Base-by-base conservation (phyloP, 1,284 basidiomycete species). In the Apiotrichum akiyoshidainum region DNA sequence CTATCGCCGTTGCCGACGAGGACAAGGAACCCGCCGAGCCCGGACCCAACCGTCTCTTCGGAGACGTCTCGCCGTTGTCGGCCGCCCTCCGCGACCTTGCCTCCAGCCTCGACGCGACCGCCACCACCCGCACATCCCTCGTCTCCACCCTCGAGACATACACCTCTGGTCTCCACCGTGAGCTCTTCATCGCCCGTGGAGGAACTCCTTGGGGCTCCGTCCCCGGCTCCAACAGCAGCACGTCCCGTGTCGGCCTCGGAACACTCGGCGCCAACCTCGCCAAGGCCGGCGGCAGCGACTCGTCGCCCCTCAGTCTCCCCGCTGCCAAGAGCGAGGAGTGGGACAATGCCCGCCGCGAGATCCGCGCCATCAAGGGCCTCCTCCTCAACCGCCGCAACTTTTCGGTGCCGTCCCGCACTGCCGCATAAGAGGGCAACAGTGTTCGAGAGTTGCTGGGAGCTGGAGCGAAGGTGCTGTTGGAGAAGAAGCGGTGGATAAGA, bases 351-450 rank as follows among this genome's bases (percentile, higher is more conserved):
- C 67, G 74, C 52, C 74, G 73, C 57, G 77, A 78, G 58, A 65
- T 78, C 17, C 68, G 77, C 53, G 72, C 70, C 10, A 68, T 78
- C 57, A 77, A 78, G 63, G 77, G 77, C n/a, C 48, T 77, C 40
- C 63, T 78, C 54, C 64, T 78, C 53, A 76, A 73, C 56, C 59
- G 77, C 58, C 70, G 71, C 52, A 67, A 68, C 57, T 72, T 72
- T 59, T 54, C 57, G 35, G 41, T 54, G 17, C 52, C 57, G n/a
- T 11, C 54, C 19, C 51, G 51, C 31, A 44, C 41, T 2, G 31
- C 40, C 8, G 51, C 26, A 10, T 50, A 46, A n/a, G 19, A 11
- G n/a, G 3, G 6, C 19, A n/a, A 21, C 8, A 19, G 8, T 44
- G 11, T 44, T 21, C 14, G 34, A 37, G 42, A 31, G 26, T 31